Evolutionary conservation across 257 asterid species (phyloP).

Genomic region (Capsicum chinense): DNA sequence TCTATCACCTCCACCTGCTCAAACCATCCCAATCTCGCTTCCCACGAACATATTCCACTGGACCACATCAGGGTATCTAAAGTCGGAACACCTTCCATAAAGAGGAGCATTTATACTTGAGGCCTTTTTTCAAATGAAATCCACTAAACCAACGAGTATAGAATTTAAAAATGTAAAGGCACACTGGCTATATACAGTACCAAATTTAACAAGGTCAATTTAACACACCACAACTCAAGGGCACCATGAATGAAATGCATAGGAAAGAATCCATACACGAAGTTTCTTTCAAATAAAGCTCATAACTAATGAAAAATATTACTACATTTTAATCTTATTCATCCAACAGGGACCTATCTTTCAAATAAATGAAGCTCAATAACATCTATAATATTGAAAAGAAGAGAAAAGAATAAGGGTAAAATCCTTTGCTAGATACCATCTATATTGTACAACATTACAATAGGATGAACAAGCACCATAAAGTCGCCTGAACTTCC

Average conservation of each 20-base stretch:
- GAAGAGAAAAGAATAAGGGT: background rate
- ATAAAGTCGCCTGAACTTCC: background rate
- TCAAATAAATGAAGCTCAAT: constrained; percentile 16
- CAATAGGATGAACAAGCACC: constrained; percentile 19
- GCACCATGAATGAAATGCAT: background rate
- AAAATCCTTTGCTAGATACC: background rate
- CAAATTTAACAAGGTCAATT: background rate
- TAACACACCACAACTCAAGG: background rate
- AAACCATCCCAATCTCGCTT: too few relatives aligned
- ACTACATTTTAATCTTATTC: background rate
- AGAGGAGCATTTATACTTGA: background rate
- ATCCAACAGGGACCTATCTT: background rate
- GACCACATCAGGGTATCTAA: too few relatives aligned
- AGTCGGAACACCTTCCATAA: too few relatives aligned
- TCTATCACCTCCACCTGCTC: too few relatives aligned
- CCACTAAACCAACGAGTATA: background rate
- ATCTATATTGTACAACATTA: constrained; percentile 38
- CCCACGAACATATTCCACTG: too few relatives aligned
- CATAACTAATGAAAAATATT: background rate
- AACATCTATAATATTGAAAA: background rate
- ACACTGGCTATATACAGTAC: background rate
- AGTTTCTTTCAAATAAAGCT: background rate
- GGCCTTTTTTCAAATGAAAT: too few relatives aligned
- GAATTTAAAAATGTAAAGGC: background rate
- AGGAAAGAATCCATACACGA: background rate